Percentiles rank a stretch among this genome's conserved stretches.
Conservation (phyloP, 169 alveolate genomes). For the Plasmodium cynomolgi region DNA sequence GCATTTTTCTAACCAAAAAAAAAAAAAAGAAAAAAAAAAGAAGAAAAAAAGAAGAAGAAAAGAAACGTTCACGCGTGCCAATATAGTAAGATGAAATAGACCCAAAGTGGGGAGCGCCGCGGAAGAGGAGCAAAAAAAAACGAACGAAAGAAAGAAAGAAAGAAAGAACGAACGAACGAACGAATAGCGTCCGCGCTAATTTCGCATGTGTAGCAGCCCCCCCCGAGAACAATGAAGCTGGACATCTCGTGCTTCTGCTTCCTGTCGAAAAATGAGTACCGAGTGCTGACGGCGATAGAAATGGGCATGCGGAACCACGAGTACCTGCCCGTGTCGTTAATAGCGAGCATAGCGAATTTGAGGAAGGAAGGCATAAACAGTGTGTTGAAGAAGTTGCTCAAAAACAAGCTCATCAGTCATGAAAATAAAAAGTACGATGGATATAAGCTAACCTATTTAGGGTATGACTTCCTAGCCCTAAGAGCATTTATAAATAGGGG, state of each 20-base stretch:
- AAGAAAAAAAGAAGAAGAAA: too few species aligned
- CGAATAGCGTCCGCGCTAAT: not conserved
- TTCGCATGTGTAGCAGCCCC: not conserved
- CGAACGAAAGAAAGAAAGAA: too few species aligned
- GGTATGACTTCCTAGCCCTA: conserved; percentile 98
- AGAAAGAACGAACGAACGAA: not conserved
- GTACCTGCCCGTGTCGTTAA: conserved; percentile 95
- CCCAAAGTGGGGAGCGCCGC: not conserved
- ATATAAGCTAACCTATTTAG: conserved; percentile 96
- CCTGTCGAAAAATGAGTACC: conserved; percentile 78
- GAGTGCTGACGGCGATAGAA: conserved; percentile 97
- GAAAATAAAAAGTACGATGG: conserved; percentile 96
- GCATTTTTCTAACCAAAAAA: not conserved
- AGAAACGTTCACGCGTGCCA: not conserved
- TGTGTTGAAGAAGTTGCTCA: conserved; percentile 90
- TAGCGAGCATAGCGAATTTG: conserved; percentile 96
- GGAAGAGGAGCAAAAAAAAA: not conserved
- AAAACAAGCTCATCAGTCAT: conserved; percentile 95
- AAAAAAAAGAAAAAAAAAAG: too few species aligned
- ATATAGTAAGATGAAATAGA: not conserved
- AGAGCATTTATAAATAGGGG: conserved; percentile 96
- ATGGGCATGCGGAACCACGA: conserved; percentile 99
- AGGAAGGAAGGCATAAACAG: conserved; percentile 92
- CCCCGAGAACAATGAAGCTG: conserved; percentile 17
- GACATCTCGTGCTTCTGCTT: conserved; percentile 59